Base-by-base conservation (phyloP, 257 asterid species). In the Forsythia suspensa region DNA sequence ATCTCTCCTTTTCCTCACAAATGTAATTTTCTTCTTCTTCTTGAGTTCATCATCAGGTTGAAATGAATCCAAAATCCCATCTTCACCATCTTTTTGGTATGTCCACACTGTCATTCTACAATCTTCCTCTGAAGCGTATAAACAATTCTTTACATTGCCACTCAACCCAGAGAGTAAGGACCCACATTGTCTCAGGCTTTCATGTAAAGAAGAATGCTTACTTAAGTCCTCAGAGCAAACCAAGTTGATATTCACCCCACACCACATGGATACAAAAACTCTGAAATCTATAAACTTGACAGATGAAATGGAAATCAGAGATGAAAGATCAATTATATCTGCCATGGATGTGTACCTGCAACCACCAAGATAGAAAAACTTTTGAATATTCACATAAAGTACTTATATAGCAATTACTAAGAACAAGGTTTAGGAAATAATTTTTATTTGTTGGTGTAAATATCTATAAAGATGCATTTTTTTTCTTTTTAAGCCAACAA, bases 61-160 rank as follows among this genome's bases (percentile, higher is more conserved):
- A 84, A 92, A 93, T 2, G 92, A 87, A 85, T 95, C 98, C 73
- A 91, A 76, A 76, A 78, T 77, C 68, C 92, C 98, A 77, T 92
- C 82, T 74, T 85, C 91, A 3, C 61, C 79, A 15, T 84, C 86
- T 16, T 85, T 87, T 74, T 86, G 89, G 84, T 91, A 95, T 29
- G 97, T 91, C 99, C 98, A 95, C 43, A 95, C 93, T 21, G 98
- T 87, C 9, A 89, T 87, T 84, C 93, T 83, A 80, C 99, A 95
- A 82, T 95, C 98, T 21, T 91, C 96, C 73, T 84, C 90, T 3
- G 91, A 81, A 76, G 93, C 92, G 80, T 82, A 87, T 70, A 94
- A 36, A 85, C 99, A 95, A 40, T 70, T 79, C 70, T 76, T 82
- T 15, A 79, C 77, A 77, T 81, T 89, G 74, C 89, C 92, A 46